Conservation (phyloP, 2,329 filamentous ascomycete genomes). For the Fusarium verrucosum region DNA sequence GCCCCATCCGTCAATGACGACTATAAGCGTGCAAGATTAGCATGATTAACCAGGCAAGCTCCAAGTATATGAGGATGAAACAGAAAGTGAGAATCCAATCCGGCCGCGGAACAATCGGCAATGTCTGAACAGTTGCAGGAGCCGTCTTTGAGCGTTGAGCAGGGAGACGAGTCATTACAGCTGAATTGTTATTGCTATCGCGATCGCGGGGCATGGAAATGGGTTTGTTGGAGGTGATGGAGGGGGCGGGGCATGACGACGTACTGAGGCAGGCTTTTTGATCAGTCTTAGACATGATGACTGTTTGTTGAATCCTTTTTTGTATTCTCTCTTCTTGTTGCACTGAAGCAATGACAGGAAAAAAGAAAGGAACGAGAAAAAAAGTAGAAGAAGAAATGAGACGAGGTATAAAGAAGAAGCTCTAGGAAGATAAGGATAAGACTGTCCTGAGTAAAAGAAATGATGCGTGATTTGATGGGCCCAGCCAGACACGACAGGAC, state of each 20-base stretch:
- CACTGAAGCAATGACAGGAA: constrained; percentile 28
- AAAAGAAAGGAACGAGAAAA: constrained; percentile 10
- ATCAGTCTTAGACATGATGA: constrained; percentile 63
- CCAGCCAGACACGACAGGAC: constrained; percentile 30
- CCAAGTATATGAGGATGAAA: constrained; percentile 65
- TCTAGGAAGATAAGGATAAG: constrained; percentile 33
- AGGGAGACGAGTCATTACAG: constrained; percentile 24
- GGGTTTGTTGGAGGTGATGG: constrained; percentile 38
- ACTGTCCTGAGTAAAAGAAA: constrained; percentile 36
- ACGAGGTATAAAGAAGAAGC: constrained; percentile 25
- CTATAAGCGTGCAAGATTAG: constrained; percentile 65
- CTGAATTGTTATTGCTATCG: constrained; percentile 21
- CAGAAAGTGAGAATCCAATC: constrained; percentile 58
- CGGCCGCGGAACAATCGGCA: constrained; percentile 28
- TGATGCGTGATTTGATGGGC: constrained; percentile 48
- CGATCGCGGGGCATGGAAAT: constrained; percentile 37
- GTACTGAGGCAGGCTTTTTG: constrained; percentile 71
- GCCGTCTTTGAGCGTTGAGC: constrained; percentile 37
- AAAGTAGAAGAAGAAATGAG: constrained; percentile 14
- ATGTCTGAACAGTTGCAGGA: constrained; percentile 24
- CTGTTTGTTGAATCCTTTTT: constrained; percentile 14
- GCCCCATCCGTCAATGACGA: constrained; percentile 99
- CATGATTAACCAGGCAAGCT: constrained; percentile 68
- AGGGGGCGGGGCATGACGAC: constrained; percentile 49
- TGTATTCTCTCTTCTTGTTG: constrained; percentile 2